phyloP scores from a whole-genome alignment of 441 rosid species.

The Bocquillonia castaneifolia region DNA sequence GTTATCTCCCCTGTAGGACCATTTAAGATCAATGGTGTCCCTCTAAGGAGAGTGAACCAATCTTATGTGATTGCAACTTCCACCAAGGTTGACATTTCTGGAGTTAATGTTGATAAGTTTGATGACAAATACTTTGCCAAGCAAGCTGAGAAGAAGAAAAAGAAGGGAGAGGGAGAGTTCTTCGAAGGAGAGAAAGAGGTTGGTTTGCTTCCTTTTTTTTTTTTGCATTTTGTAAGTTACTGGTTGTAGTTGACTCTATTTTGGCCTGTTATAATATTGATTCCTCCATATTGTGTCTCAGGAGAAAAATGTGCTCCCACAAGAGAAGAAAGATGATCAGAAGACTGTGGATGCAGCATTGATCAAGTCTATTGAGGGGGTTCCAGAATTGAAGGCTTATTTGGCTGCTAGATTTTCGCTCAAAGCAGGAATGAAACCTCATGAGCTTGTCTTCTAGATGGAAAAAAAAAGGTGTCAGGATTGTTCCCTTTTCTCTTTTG shows the following conservation, averaged over 20 bases:
- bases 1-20: constrained; percentile 48
- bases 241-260: neutral
- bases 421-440: constrained; percentile 53
- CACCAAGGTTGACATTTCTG: constrained; percentile 71
- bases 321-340: constrained; percentile 49
- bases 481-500: neutral
- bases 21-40: constrained; percentile 84
- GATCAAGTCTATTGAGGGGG: constrained; percentile 37
- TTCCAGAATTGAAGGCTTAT: constrained; percentile 43
- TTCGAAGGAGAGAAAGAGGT: constrained; percentile 77
- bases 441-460: constrained; percentile 45
- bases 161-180: constrained; percentile 75
- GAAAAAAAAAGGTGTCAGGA: constrained; percentile 7
- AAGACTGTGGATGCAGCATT: constrained; percentile 42
- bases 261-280: neutral
- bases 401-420: constrained; percentile 48
- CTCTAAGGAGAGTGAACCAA: constrained; percentile 75
- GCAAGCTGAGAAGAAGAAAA: constrained; percentile 68
- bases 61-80: constrained; percentile 76
- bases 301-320: constrained; percentile 40
- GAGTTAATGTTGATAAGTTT: constrained; percentile 53
- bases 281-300: constrained; percentile 5
- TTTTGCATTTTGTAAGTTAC: neutral
- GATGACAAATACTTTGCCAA: constrained; percentile 79
- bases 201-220: neutral